Percentiles rank a stretch among this genome's conserved stretches.
Evolutionary conservation across 2,329 filamentous ascomycete genomes (phyloP).

Genomic region (Colletotrichum siamense): DNA sequence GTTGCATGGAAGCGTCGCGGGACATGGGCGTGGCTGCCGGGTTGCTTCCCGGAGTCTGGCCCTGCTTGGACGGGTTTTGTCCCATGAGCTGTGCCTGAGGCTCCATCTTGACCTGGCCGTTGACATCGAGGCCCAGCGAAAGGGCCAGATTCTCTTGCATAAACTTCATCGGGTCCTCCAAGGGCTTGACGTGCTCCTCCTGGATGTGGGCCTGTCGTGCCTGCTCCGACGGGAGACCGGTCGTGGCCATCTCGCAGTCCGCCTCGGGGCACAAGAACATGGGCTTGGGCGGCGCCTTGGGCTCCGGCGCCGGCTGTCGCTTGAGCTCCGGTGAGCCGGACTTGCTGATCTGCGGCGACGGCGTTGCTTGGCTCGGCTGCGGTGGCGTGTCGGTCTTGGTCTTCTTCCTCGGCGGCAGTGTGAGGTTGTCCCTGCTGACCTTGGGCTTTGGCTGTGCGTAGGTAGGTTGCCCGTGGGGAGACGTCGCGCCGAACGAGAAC

Average conservation of each 20-base stretch:
- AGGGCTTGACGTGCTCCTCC: conserved; percentile 65
- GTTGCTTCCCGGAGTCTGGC: conserved; percentile 49
- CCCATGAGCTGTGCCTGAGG: conserved; percentile 43
- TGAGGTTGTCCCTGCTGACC: conserved; percentile 58
- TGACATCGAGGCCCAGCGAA: conserved; percentile 55
- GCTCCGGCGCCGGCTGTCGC: conserved; percentile 36
- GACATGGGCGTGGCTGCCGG: conserved; percentile 55
- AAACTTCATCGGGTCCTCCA: conserved; percentile 60
- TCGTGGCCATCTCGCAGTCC: conserved; percentile 56
- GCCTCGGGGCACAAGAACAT: conserved; percentile 57
- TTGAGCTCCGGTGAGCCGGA: conserved; percentile 51
- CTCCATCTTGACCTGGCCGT: conserved; percentile 48
- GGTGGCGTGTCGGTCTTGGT: conserved; percentile 50
- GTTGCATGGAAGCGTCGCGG: conserved; percentile 55
- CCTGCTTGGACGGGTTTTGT: conserved; percentile 50
- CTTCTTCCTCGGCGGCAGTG: conserved; percentile 63
- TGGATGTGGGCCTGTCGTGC: conserved; percentile 57
- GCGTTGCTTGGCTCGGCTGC: conserved; percentile 44
- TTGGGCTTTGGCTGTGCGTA: conserved; percentile 55
- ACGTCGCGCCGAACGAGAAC: conserved; percentile 59
- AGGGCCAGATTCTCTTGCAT: conserved; percentile 53
- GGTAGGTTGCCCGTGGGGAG: conserved; percentile 64
- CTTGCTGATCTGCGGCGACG: conserved; percentile 55
- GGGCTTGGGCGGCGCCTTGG: conserved; percentile 40
- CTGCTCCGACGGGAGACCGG: conserved; percentile 61